These are phyloP conservation scores for Neofusicoccum sp. DNA, from an alignment of 2,329 filamentous ascomycete species.

Conservation along the genomic window DNA sequence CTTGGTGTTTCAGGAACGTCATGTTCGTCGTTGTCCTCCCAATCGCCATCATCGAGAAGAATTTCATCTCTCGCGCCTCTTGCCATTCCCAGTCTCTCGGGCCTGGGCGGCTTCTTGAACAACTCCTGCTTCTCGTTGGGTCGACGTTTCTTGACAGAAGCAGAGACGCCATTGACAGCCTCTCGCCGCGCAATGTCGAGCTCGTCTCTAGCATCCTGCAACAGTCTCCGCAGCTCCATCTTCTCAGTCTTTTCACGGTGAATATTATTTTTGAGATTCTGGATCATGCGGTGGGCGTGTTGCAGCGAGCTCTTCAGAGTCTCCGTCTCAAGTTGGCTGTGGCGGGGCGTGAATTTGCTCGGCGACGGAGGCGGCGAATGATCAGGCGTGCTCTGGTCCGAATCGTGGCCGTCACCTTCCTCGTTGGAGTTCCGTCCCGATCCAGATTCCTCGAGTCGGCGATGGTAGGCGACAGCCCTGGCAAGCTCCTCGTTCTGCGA, in stretches of 20 bases:
- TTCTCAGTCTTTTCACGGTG: conserved; percentile 99
- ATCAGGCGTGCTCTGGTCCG: conserved; percentile 70
- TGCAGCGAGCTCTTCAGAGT: conserved; percentile 92
- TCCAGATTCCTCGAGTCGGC: conserved; percentile 62
- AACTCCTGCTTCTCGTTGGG: conserved; percentile 54
- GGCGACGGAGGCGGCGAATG: conserved; percentile 90
- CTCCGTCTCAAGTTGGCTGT: conserved; percentile 90
- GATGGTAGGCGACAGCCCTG: conserved; percentile 75
- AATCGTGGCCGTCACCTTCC: conserved; percentile 55
- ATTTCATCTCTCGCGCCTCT: conserved; percentile 67
- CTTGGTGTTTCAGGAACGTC: conserved; percentile 54
- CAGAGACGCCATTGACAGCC: conserved; percentile 49
- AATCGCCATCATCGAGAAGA: conserved; percentile 77
- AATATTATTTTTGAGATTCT: conserved; percentile 90
- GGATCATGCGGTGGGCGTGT: conserved; percentile 95
- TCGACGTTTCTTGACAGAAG: conserved; percentile 60
- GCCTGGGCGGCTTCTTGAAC: conserved; percentile 76
- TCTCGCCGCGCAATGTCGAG: conserved; percentile 68
- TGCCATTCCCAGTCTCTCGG: conserved; percentile 68
- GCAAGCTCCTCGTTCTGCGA: conserved; percentile 90
- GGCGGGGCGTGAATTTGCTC: conserved; percentile 86
- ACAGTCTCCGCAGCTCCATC: conserved; percentile 89
- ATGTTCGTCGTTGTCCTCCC: conserved; percentile 78
- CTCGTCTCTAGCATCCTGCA: conserved; percentile 93
- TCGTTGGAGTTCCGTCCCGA: conserved; percentile 60